Evolutionary conservation across 1,284 basidiomycete species (phyloP).

Genomic region (Pterula multifida): DNA sequence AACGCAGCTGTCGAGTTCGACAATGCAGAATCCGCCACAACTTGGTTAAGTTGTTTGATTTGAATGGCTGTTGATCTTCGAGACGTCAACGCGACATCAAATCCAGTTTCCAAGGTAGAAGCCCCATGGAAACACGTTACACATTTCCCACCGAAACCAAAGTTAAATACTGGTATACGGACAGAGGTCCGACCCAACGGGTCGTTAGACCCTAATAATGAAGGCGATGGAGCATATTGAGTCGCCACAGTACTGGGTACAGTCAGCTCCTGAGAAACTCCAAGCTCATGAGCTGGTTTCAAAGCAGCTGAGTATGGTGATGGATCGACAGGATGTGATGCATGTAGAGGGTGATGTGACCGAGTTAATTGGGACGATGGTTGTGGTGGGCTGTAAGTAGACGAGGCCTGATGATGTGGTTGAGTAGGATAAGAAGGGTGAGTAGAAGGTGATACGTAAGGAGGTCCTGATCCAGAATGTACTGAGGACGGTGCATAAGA

Average conservation of each 20-base stretch:
- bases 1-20: conserved; percentile 47
- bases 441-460: not conserved
- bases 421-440: not conserved
- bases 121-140: conserved; percentile 79
- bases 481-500: not conserved
- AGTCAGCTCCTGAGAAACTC: conserved; percentile 27
- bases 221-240: conserved; percentile 64
- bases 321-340: conserved; percentile 2
- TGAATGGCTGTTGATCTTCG: conserved; percentile 60
- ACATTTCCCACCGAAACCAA: conserved; percentile 83
- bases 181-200: conserved; percentile 65
- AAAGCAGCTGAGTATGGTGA: conserved; percentile 2
- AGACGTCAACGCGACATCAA: conserved; percentile 66
- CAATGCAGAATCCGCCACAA: conserved; percentile 58
- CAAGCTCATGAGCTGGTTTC: conserved; percentile 9
- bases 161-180: conserved; percentile 71
- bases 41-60: conserved; percentile 53
- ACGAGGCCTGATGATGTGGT: conserved; percentile 4
- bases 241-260: conserved; percentile 32
- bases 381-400: conserved; percentile 8
- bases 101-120: conserved; percentile 53
- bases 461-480: not conserved
- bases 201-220: conserved; percentile 72
- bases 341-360: not conserved
- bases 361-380: not conserved